These are phyloP conservation scores for Mucor irregularis DNA, from an alignment of 371 early-diverging fungal genomes.

Conservation along the genomic window DNA sequence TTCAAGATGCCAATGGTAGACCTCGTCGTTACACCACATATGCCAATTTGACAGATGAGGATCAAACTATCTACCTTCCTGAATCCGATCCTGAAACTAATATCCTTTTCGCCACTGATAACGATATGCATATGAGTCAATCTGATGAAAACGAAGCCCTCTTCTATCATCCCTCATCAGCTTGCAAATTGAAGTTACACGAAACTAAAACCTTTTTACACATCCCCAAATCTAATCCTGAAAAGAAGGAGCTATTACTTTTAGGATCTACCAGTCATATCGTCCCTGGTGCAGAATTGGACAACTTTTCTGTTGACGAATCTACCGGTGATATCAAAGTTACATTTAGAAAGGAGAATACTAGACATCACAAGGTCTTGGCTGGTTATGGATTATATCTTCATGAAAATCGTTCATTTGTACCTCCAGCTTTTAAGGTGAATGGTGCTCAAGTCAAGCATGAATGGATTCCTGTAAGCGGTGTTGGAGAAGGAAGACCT, in stretches of 20 bases:
- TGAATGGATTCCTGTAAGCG: constrained; percentile 26
- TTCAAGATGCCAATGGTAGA: constrained; percentile 11
- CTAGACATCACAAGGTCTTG: constrained; percentile 28
- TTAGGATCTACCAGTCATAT: constrained; percentile 49
- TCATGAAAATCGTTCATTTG: constrained; percentile 4
- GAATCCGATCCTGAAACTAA: constrained; percentile 20
- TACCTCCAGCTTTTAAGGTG: constrained; percentile 20
- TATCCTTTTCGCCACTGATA: constrained; percentile 37
- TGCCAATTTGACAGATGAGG: constrained; percentile 47
- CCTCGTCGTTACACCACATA: constrained; percentile 39
- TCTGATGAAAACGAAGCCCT: constrained; percentile 21
- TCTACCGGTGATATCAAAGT: background rate
- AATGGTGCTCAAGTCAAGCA: constrained; percentile 23
- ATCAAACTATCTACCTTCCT: constrained; percentile 44
- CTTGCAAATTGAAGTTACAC: constrained; percentile 29
- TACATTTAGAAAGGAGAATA: constrained; percentile 22
- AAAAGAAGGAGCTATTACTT: constrained; percentile 17
- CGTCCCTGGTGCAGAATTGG: constrained; percentile 47
- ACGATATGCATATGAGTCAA: constrained; percentile 38
- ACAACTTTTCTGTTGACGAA: constrained; percentile 1
- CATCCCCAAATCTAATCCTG: constrained; percentile 30
- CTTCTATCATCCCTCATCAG: constrained; percentile 47
- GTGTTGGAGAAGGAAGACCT: constrained; percentile 27
- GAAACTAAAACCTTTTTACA: constrained; percentile 51
- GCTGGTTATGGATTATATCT: constrained; percentile 29